Conservation (phyloP, 2,329 filamentous ascomycete genomes). For the Trichoderma sp. region DNA sequence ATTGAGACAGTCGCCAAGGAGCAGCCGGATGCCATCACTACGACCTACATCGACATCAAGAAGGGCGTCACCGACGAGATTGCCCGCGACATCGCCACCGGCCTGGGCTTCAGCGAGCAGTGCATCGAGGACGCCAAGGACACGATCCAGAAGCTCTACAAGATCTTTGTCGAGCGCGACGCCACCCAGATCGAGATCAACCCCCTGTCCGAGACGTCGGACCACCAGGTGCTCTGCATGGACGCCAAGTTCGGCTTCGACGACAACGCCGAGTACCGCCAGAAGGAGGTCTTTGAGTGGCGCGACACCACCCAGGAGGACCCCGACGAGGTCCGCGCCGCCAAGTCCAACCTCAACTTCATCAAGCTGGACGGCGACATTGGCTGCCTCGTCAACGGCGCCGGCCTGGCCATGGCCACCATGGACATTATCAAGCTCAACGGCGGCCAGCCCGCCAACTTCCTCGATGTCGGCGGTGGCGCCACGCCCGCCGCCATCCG, state of each 20-base stretch:
- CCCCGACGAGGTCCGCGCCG: slow-evolving; percentile 94
- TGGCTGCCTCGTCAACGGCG: slow-evolving; percentile 98
- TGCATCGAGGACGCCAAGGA: slow-evolving; percentile 94
- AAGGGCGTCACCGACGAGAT: slow-evolving; percentile 94
- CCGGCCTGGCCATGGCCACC: slow-evolving; percentile 98
- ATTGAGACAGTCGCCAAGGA: slow-evolving; percentile 99
- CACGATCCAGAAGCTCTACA: slow-evolving; percentile 98
- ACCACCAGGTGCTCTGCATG: slow-evolving; percentile 98
- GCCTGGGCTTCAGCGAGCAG: slow-evolving; percentile 97
- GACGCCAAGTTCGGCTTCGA: slow-evolving; percentile 99
- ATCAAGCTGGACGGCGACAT: slow-evolving; percentile 99
- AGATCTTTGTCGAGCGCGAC: slow-evolving; percentile 97
- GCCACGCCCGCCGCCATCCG: slow-evolving; percentile 95
- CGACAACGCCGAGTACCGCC: slow-evolving; percentile 97
- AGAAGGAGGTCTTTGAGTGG: slow-evolving; percentile 94
- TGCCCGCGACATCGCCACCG: slow-evolving; percentile 81
- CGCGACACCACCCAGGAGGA: slow-evolving; percentile 96
- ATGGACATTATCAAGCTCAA: slow-evolving; percentile 99
- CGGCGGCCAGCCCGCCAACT: slow-evolving; percentile 94
- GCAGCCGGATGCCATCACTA: slow-evolving; percentile 92
- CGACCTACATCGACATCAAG: slow-evolving; percentile 92
- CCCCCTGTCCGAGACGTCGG: slow-evolving; percentile 95
- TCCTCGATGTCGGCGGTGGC: slow-evolving; percentile 97
- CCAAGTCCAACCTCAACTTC: slow-evolving; percentile 95
- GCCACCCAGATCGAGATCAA: slow-evolving; percentile 99